Base-by-base conservation (phyloP, 2,329 filamentous ascomycete species). In the Phyllosticta ampelicida region DNA sequence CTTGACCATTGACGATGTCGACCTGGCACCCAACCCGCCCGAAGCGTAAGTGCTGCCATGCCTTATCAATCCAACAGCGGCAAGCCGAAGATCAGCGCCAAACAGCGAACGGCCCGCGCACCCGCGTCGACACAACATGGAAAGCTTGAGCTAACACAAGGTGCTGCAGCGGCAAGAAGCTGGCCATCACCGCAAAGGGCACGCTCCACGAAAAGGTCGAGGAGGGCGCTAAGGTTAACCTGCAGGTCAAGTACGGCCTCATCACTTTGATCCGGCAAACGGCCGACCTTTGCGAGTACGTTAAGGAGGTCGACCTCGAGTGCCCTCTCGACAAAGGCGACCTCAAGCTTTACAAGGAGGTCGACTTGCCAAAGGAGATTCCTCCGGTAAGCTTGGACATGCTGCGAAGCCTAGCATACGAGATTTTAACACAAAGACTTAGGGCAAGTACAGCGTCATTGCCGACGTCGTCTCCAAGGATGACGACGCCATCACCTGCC, bases 191-290 rank as follows among this genome's bases (percentile, higher is more conserved):
- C 63, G 94, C 91, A 52, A 79, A 76, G 29, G 94, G 92, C 59
- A 82, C 77, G n/a, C 81, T 97, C 63, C 80, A 80, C 65, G 75
- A 95, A 68, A 74, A 79, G 55, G 84, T 99, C 63, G 81, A 84
- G 58, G 71, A 90, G 60, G 92, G 90, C 60, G 89, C 92, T 61
- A 89, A 88, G 66, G 86, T 96, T 62, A 79, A 86, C 53, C 73
- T 99, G 48, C 81, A 85, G 64, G 92, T 99, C 75, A 96, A 96
- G 77, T 96, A 95, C 73, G 92, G 92, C 61, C 79, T 96, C 64
- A 96, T 99, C 73, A 88, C 85, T 58, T 82, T 99, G 63, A 84
- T 99, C 73, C 89, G 82, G 72, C 87, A 87, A 63, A 82, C 80
- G 64, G 85, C 86, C 67, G 87, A 96, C 69, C 82, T 97, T 44